Evolutionary conservation across 139 green algal species (phyloP).

Genomic region (Monoraphidium neglectum): DNA sequence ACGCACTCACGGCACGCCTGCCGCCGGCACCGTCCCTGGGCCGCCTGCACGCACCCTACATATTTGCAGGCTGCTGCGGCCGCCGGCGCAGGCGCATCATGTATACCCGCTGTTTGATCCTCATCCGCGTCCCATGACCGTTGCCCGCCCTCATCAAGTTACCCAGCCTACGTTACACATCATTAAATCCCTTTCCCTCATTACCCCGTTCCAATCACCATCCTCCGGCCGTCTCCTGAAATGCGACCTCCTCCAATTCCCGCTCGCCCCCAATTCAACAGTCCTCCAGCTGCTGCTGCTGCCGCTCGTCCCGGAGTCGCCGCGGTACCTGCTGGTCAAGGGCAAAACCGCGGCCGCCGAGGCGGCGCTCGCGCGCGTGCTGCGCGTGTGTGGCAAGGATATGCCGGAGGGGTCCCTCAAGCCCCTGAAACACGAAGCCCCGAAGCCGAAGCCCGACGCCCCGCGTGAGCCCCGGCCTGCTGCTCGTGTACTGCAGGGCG

Average conservation of each 20-base stretch:
- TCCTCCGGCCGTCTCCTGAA: too few relatives aligned
- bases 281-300: conserved; percentile 57
- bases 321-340: conserved; percentile 61
- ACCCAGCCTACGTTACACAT: neutral
- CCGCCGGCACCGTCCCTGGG: too few relatives aligned
- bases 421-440: neutral
- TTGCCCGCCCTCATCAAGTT: too few relatives aligned
- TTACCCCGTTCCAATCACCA: neutral
- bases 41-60: too few relatives aligned
- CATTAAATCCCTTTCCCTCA: neutral
- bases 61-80: too few relatives aligned
- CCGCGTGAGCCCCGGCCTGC: neutral
- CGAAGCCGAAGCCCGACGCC: neutral
- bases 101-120: too few relatives aligned
- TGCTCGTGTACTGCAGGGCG: too few relatives aligned
- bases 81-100: too few relatives aligned
- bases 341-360: neutral
- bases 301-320: conserved; percentile 74
- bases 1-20: too few relatives aligned
- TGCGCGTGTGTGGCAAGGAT: conserved; percentile 37
- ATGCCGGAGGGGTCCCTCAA: conserved; percentile 32
- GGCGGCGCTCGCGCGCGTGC: conserved; percentile 44
- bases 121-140: too few relatives aligned
- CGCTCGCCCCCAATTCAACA: conserved; percentile 18
- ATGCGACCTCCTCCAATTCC: neutral